Base-by-base conservation (phyloP, 2,329 filamentous ascomycete species). In the Endoconidiophora laricicola region DNA sequence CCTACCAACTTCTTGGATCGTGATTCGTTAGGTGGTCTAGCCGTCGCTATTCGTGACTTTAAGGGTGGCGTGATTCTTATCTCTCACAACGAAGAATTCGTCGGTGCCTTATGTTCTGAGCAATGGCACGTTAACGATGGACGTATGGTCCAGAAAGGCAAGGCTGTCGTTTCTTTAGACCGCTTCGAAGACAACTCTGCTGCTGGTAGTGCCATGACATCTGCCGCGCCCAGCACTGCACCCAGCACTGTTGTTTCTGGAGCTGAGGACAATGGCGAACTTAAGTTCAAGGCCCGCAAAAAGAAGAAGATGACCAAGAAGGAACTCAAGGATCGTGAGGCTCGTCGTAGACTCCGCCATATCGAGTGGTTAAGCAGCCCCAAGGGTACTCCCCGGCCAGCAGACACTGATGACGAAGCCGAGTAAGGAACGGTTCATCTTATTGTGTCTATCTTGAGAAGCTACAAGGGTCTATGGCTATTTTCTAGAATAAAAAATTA, bases 291-390 rank as follows among this genome's bases (percentile, higher is more conserved):
- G 65, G 73, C 83, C 7, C 79, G 74, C 66, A 91, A 88, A 76
- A 95, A 95, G 86, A 94, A 90, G 79, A 98, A 98, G 85, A 78
- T 91, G 78, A 98, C 91, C 52, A 86, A 93, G 72, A 87, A 87
- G 68, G 87, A 98, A 66, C 58, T 88, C 63, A 98, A 98, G 76
- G 91, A 98, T 65, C 75, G 83, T 18, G 90, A 96, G 67, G 83
- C 83, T 41, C 76, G 93, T 56, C 78, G 90, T 57, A 76, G 91
- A 58, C 70, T 96, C 66, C 79, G 91, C 59, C 87, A 98, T 66
- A 82, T 84, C 58, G 75, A 82, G 63, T 84, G 83, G 83, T 70
- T 94, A 58, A 90, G 86, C 67, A 85, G 76, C 59, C 83, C 83
- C 57, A 87, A 88, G 75, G 86, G 85, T 4, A 90, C 84, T 3